Conservation (phyloP, 768 basidiomycete genomes). For the Amanita inopinata region DNA sequence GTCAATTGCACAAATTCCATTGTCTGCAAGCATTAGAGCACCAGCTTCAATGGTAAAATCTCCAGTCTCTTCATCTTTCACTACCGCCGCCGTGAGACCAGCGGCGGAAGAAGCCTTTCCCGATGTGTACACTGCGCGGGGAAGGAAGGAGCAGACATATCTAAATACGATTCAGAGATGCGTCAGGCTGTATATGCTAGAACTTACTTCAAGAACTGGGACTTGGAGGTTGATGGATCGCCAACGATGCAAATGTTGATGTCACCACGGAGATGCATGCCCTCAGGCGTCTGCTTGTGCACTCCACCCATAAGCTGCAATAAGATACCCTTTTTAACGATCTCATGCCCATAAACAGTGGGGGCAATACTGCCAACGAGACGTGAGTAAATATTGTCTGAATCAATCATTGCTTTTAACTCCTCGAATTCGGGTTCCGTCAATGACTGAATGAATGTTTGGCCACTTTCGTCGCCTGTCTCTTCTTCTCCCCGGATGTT, state of each 20-base stretch:
- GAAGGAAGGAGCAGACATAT: slow-evolving; percentile 96
- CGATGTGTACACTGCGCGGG: slow-evolving; percentile 96
- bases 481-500: slow-evolving; percentile 90
- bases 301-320: slow-evolving; percentile 98
- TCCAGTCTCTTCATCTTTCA: slow-evolving; percentile 97
- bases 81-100: slow-evolving; percentile 96
- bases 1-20: slow-evolving; percentile 99
- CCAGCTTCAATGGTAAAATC: slow-evolving; percentile 99
- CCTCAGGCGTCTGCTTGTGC: slow-evolving; percentile 92
- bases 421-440: slow-evolving; percentile 95
- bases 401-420: slow-evolving; percentile 87
- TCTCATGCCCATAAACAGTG: slow-evolving; percentile 97
- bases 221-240: slow-evolving; percentile 96
- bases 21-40: slow-evolving; percentile 98
- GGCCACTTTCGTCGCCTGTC: slow-evolving; percentile 62
- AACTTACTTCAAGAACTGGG: slow-evolving; percentile 92
- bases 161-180: slow-evolving; percentile 28
- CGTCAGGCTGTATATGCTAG: background rate
- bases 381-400: slow-evolving; percentile 90
- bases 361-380: slow-evolving; percentile 94
- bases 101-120: slow-evolving; percentile 99
- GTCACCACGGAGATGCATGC: slow-evolving; percentile 97
- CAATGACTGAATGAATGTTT: slow-evolving; percentile 80
- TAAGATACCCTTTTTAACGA: slow-evolving; percentile 95
- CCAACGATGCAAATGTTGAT: slow-evolving; percentile 98